A percentile compares a stretch with the other conserved stretches of the same genome.
These are phyloP conservation scores for Candolleomyces efflorescens DNA, from an alignment of 768 basidiomycete genomes.

Conservation along the genomic window DNA sequence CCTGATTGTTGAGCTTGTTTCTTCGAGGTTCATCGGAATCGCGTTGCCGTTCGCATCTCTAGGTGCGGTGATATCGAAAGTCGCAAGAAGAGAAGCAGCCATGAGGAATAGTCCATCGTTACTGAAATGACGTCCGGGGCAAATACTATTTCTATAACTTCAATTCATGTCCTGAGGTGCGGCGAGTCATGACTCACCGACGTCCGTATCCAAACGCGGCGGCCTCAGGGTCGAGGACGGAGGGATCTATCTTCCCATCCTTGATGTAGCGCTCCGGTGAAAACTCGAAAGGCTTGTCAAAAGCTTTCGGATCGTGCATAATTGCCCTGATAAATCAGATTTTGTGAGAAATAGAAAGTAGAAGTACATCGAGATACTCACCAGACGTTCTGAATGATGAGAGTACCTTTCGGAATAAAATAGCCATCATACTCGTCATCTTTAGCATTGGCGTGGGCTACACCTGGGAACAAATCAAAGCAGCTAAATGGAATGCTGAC, in stretches of 20 bases:
- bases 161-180: no score
- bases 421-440: slow-evolving; percentile 12
- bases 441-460: slow-evolving; percentile 6
- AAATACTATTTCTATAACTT: no score
- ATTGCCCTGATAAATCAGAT: slow-evolving; percentile 11
- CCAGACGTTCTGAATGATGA: slow-evolving; percentile 14
- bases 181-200: background rate
- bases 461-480: background rate
- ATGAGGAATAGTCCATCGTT: no score
- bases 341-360: no score
- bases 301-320: slow-evolving; percentile 25
- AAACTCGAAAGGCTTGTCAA: slow-evolving; percentile 28
- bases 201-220: slow-evolving; percentile 17
- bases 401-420: slow-evolving; percentile 13
- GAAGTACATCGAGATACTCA: no score
- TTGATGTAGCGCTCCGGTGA: slow-evolving; percentile 25
- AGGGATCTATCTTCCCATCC: slow-evolving; percentile 12
- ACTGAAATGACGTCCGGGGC: no score
- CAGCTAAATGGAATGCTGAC: no score
- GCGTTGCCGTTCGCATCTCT: no score
- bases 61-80: no score
- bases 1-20: no score
- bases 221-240: slow-evolving; percentile 6
- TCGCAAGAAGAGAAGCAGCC: no score
- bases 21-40: no score